Evolutionary conservation across 257 asterid genomes (phyloP).

Genomic region (Paulownia fortunei): DNA sequence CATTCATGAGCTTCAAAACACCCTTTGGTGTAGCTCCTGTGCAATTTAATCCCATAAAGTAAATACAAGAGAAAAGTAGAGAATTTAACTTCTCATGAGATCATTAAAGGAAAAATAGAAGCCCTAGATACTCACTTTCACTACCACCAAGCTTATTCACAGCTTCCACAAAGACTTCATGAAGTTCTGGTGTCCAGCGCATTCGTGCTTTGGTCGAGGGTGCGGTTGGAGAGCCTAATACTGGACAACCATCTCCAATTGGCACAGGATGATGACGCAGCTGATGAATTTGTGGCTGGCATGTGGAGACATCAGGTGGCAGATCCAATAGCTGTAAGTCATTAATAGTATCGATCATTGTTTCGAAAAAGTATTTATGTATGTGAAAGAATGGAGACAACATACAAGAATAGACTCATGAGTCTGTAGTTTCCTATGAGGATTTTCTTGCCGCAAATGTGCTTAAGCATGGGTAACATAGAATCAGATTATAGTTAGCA

Average conservation of each 20-base stretch:
- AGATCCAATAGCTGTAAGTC: conserved; percentile 49
- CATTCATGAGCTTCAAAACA: conserved; percentile 83
- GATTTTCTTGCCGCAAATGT: background rate
- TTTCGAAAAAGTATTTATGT: background rate
- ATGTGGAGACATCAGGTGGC: conserved; percentile 42
- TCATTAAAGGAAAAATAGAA: conserved; percentile 10
- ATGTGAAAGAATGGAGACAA: background rate
- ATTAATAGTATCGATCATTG: conserved; percentile 20
- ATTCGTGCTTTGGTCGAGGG: conserved; percentile 66
- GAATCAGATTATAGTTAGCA: background rate
- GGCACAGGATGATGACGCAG: conserved; percentile 25
- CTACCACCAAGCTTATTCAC: conserved; percentile 91
- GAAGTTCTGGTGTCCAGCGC: conserved; percentile 99
- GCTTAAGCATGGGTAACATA: background rate
- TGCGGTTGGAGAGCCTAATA: conserved; percentile 49
- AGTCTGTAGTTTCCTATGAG: background rate
- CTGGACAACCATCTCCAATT: conserved; percentile 39
- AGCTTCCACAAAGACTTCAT: conserved; percentile 83
- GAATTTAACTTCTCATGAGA: background rate
- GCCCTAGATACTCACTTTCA: conserved; percentile 60
- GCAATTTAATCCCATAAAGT: background rate
- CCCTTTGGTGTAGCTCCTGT: conserved; percentile 89
- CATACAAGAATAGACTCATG: background rate
- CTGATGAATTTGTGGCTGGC: conserved; percentile 46
- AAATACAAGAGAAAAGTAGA: background rate